Percentiles rank a stretch among this genome's conserved stretches.
Evolutionary conservation across 1,284 basidiomycete genomes (phyloP).

Genomic region (Serendipita sp.): DNA sequence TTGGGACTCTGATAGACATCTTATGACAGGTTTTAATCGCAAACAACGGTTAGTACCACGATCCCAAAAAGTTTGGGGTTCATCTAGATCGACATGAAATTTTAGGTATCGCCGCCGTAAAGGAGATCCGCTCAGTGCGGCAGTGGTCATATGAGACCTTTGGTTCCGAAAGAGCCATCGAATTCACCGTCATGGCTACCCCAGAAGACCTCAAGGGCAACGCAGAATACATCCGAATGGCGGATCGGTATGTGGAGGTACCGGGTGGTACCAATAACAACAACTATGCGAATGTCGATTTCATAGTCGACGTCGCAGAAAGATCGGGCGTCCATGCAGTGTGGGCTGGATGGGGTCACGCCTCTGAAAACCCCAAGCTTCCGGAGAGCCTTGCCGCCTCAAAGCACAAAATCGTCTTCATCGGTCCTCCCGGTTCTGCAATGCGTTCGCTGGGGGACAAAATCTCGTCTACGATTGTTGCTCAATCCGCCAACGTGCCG

Average conservation of each 20-base stretch:
- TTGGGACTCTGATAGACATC: background rate
- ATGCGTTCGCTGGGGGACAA: slow-evolving; percentile 99
- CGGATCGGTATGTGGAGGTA: slow-evolving; percentile 97
- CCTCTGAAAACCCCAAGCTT: slow-evolving; percentile 97
- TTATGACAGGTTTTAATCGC: slow-evolving; percentile 74
- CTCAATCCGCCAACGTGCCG: slow-evolving; percentile 93
- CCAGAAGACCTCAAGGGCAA: slow-evolving; percentile 98
- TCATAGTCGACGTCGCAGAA: slow-evolving; percentile 97
- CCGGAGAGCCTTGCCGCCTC: slow-evolving; percentile 87
- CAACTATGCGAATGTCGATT: slow-evolving; percentile 99
- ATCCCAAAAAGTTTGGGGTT: background rate
- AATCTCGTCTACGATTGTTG: slow-evolving; percentile 98
- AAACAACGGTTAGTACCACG: slow-evolving; percentile 67
- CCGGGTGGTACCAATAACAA: slow-evolving; percentile 98
- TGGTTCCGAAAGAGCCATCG: slow-evolving; percentile 87
- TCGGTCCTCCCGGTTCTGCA: slow-evolving; percentile 95
- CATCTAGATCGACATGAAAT: background rate
- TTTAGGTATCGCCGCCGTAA: slow-evolving; percentile 92
- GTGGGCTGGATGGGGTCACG: slow-evolving; percentile 99
- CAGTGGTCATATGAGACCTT: slow-evolving; percentile 99
- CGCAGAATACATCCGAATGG: slow-evolving; percentile 99
- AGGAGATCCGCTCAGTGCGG: slow-evolving; percentile 96
- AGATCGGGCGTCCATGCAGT: slow-evolving; percentile 96
- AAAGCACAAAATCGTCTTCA: slow-evolving; percentile 96
- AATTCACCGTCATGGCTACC: slow-evolving; percentile 99